Conservation (phyloP, 495 filamentous ascomycete species). For the Trichoderma virens region DNA sequence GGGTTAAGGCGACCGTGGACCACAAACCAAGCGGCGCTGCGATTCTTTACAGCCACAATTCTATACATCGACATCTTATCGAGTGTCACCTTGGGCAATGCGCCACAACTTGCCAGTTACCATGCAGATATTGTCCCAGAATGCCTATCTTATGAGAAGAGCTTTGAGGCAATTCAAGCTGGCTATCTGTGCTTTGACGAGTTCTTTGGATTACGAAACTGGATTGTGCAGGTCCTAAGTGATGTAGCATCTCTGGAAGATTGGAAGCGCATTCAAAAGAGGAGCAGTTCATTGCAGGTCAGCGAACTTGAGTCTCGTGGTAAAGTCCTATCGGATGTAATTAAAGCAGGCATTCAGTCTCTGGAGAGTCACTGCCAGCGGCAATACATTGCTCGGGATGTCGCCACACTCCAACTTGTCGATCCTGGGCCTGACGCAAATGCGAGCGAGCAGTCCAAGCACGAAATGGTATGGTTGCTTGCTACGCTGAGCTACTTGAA, state of each 20-base stretch:
- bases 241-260: slow-evolving; percentile 40
- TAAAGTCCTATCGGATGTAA: slow-evolving; percentile 27
- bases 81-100: slow-evolving; percentile 33
- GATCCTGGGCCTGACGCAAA: background rate
- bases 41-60: slow-evolving; percentile 41
- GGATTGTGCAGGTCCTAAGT: slow-evolving; percentile 34
- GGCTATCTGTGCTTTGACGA: too few relatives aligned
- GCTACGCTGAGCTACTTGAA: slow-evolving; percentile 40
- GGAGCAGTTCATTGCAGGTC: slow-evolving; percentile 32
- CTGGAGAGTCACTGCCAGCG: too few relatives aligned
- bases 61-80: slow-evolving; percentile 43
- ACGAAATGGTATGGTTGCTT: slow-evolving; percentile 40
- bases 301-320: slow-evolving; percentile 37
- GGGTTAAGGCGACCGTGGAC: too few relatives aligned
- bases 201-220: slow-evolving; percentile 41
- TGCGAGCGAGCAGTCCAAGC: too few relatives aligned
- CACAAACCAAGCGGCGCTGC: slow-evolving; percentile 22
- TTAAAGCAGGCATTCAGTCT: slow-evolving; percentile 14
- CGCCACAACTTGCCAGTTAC: slow-evolving; percentile 32
- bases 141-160: slow-evolving; percentile 15
- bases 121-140: too few relatives aligned
- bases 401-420: background rate
- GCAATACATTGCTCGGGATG: background rate
- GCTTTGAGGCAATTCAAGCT: slow-evolving; percentile 23
- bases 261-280: slow-evolving; percentile 40